Evolutionary conservation across 495 filamentous ascomycete species (phyloP).

Genomic region (Parmelia sp.): DNA sequence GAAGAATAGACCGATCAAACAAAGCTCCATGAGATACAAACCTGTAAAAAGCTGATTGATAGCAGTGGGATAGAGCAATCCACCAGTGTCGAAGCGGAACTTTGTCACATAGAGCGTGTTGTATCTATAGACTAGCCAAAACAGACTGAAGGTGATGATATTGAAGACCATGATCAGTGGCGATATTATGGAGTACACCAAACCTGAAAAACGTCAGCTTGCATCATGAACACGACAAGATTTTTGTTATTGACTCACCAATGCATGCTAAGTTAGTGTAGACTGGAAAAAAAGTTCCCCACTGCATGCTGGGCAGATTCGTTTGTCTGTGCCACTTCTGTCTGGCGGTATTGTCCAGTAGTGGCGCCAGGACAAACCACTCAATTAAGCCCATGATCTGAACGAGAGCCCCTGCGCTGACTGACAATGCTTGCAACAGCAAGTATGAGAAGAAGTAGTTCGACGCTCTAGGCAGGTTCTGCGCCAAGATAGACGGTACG

Average conservation of each 20-base stretch:
- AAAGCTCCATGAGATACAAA: constrained; percentile 90
- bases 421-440: constrained; percentile 85
- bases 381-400: constrained; percentile 70
- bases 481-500: constrained; percentile 64
- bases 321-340: constrained; percentile 85
- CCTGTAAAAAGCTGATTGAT: constrained; percentile 96
- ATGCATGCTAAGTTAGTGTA: constrained; percentile 96
- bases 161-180: constrained; percentile 92
- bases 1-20: constrained; percentile 87
- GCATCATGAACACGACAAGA: too few relatives aligned
- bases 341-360: constrained; percentile 80
- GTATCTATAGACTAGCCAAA: constrained; percentile 96
- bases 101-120: constrained; percentile 94
- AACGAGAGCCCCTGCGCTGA: constrained; percentile 83
- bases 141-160: constrained; percentile 84
- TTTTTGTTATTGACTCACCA: constrained; percentile 40
- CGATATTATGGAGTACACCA: constrained; percentile 87
- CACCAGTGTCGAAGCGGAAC: constrained; percentile 86
- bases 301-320: constrained; percentile 67
- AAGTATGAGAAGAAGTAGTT: constrained; percentile 99
- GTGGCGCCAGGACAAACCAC: constrained; percentile 72
- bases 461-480: constrained; percentile 77
- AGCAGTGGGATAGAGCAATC: constrained; percentile 83
- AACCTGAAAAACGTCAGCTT: constrained; percentile 35
- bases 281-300: constrained; percentile 91